These are phyloP conservation scores for Theileria orientalis DNA, from an alignment of 169 alveolate genomes.

Conservation along the genomic window DNA sequence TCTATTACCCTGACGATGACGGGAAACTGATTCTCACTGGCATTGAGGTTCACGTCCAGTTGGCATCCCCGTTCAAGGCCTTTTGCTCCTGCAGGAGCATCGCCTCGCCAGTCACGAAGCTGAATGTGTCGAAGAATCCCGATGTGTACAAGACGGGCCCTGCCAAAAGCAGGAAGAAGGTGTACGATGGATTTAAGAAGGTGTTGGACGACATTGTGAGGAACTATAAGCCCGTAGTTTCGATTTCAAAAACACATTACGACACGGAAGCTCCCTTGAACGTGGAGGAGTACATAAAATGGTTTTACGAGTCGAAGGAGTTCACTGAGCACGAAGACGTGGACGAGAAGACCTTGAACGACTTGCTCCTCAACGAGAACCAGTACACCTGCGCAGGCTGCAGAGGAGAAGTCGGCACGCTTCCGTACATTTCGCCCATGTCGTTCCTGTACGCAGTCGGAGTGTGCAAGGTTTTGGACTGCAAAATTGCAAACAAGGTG, in stretches of 20 bases:
- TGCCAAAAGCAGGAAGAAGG: background rate
- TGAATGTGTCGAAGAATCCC: background rate
- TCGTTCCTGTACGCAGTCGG: slow-evolving; percentile 65
- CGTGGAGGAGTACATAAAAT: slow-evolving; percentile 9
- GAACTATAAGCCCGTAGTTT: background rate
- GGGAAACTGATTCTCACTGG: slow-evolving; percentile 57
- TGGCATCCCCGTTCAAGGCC: slow-evolving; percentile 66
- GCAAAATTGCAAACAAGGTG: slow-evolving; percentile 40
- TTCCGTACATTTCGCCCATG: slow-evolving; percentile 58
- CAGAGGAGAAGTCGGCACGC: slow-evolving; percentile 75
- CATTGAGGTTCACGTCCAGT: slow-evolving; percentile 73
- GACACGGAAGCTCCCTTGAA: background rate
- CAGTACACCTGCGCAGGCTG: slow-evolving; percentile 69
- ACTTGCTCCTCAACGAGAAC: slow-evolving; percentile 28
- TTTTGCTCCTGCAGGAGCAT: slow-evolving; percentile 69
- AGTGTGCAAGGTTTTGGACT: slow-evolving; percentile 60
- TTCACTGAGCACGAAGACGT: background rate
- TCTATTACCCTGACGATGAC: background rate
- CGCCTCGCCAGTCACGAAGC: slow-evolving; percentile 16
- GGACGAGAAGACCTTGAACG: background rate
- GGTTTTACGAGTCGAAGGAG: background rate
- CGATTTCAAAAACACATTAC: slow-evolving; percentile 8
- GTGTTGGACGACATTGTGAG: slow-evolving; percentile 1
- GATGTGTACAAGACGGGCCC: slow-evolving; percentile 2
- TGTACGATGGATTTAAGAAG: slow-evolving; percentile 19